Evolutionary conservation across 176 grass and related monocot genomes (phyloP).

Genomic region (Juncus effusus): DNA sequence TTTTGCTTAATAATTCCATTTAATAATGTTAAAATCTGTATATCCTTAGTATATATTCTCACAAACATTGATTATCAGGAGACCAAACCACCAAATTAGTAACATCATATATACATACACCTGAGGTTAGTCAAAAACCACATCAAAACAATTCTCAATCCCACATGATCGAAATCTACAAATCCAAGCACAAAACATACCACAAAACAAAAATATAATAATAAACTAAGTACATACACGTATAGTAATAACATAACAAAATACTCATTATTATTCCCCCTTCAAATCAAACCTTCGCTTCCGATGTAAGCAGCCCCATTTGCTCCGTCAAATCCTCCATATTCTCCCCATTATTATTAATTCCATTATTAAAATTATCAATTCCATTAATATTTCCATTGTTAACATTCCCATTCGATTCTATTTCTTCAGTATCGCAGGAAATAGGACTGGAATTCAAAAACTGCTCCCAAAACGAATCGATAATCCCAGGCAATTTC

Average conservation of each 20-base stretch:
- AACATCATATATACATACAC: too few species aligned
- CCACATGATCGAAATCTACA: constrained; percentile 14
- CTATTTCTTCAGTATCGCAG: constrained; percentile 55
- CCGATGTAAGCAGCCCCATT: constrained; percentile 79
- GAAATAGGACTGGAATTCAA: constrained; percentile 53
- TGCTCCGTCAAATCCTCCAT: constrained; percentile 78
- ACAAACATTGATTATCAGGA: too few species aligned
- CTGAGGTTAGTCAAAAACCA: too few species aligned
- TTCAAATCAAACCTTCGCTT: constrained; percentile 36
- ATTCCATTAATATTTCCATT: too few species aligned
- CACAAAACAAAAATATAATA: constrained; percentile 14
- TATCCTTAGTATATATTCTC: too few species aligned
- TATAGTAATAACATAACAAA: constrained; percentile 6
- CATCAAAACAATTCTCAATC: background rate
- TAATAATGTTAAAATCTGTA: too few species aligned
- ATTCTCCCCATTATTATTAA: constrained; percentile 39
- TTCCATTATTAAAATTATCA: constrained; percentile 33
- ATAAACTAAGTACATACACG: constrained; percentile 5
- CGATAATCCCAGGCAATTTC: constrained; percentile 78
- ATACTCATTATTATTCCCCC: too few species aligned
- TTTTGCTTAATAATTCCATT: too few species aligned
- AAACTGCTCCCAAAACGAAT: constrained; percentile 96
- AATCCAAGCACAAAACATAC: constrained; percentile 18
- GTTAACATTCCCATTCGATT: constrained; percentile 29
- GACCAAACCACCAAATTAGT: too few species aligned